phyloP scores from a whole-genome alignment of 2,329 filamentous ascomycete species.

The Aspergillus sp. region DNA sequence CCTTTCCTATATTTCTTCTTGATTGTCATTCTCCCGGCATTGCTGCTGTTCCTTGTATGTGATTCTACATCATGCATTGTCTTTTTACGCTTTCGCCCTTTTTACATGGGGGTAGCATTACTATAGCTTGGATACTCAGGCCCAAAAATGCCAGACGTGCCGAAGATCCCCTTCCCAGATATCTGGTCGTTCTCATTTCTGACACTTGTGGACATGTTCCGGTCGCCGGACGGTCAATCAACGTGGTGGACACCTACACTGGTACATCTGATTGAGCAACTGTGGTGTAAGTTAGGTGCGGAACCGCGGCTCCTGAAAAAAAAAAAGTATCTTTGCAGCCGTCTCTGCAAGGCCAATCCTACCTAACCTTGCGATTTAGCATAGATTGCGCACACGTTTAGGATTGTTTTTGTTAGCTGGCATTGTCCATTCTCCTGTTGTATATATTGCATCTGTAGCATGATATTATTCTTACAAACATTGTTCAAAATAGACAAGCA shows the following conservation, averaged over 20 bases:
- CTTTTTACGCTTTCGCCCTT: conserved; percentile 7
- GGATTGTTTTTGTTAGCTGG: not conserved
- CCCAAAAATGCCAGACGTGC: conserved; percentile 8
- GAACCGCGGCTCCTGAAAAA: not conserved
- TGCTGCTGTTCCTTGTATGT: conserved; percentile 13
- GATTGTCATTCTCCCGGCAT: conserved; percentile 16
- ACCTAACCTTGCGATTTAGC: not conserved
- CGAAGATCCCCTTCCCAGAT: not conserved
- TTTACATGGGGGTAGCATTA: conserved; percentile 15
- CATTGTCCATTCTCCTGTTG: not conserved
- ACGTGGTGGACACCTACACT: not conserved
- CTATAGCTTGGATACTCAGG: conserved; percentile 24
- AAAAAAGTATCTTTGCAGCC: not conserved
- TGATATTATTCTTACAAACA: not conserved
- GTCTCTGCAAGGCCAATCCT: not conserved
- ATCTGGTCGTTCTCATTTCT: not conserved
- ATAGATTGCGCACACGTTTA: conserved; percentile 2
- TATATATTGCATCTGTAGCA: conserved; percentile 2
- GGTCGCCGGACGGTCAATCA: not conserved
- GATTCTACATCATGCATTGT: conserved; percentile 8
- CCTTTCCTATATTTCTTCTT: conserved; percentile 13
- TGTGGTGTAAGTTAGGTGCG: not conserved
- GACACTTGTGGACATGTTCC: not conserved
- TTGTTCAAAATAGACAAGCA: not conserved
- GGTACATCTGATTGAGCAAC: not conserved